phyloP scores from a whole-genome alignment of 2,329 filamentous ascomycete genomes.

The Allantophomopsis lycopodina region DNA sequence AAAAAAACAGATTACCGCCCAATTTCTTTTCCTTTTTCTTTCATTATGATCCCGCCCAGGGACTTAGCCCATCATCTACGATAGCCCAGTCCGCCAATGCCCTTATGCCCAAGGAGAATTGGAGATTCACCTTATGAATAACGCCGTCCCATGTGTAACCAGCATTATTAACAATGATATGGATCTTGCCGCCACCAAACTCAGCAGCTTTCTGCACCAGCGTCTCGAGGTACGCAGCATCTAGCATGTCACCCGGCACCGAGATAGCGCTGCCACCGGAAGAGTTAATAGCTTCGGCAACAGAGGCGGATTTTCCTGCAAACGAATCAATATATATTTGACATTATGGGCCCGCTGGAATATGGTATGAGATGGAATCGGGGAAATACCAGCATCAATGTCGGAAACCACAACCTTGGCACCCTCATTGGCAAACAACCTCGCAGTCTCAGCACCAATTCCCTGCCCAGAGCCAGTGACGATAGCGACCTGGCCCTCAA shows the following conservation, averaged over 20 bases:
- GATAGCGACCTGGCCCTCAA: slow-evolving; percentile 71
- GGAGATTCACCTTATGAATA: slow-evolving; percentile 55
- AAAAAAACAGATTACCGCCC: not conserved
- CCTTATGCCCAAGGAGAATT: slow-evolving; percentile 5
- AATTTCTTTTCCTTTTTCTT: too few relatives aligned
- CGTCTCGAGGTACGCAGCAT: slow-evolving; percentile 52
- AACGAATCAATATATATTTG: not conserved
- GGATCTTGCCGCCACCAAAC: slow-evolving; percentile 77
- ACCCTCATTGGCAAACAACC: slow-evolving; percentile 76
- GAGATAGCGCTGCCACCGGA: slow-evolving; percentile 53
- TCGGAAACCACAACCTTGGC: slow-evolving; percentile 75
- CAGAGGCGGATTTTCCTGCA: slow-evolving; percentile 51
- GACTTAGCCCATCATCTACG: too few relatives aligned
- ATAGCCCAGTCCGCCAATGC: slow-evolving; percentile 3
- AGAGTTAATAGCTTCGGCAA: slow-evolving; percentile 57
- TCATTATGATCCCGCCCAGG: too few relatives aligned
- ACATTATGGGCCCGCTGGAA: not conserved
- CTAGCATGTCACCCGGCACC: slow-evolving; percentile 64
- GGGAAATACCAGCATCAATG: slow-evolving; percentile 52
- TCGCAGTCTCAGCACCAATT: slow-evolving; percentile 74
- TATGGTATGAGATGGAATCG: slow-evolving; percentile 2
- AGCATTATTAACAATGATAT: slow-evolving; percentile 85
- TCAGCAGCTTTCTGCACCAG: slow-evolving; percentile 65
- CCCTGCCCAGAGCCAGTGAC: slow-evolving; percentile 80
- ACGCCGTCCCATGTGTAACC: slow-evolving; percentile 90